These are phyloP conservation scores for Calvatia gigantea DNA, from an alignment of 768 basidiomycete genomes.

Conservation along the genomic window DNA sequence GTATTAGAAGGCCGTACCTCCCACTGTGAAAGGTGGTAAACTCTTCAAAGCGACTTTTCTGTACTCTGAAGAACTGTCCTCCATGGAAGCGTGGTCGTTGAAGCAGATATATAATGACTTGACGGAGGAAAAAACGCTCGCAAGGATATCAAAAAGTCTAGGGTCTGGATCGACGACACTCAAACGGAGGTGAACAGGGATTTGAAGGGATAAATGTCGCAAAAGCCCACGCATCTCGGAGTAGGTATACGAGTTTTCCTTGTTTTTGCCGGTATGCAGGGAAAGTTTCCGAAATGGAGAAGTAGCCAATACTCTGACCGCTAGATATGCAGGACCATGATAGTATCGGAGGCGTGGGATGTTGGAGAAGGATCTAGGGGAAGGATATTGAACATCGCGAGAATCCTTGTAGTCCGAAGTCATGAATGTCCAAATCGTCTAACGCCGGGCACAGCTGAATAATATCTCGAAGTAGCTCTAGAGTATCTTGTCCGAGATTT, in stretches of 20 bases:
- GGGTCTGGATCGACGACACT: constrained; percentile 6
- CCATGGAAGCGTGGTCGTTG: neutral
- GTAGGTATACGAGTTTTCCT: constrained; percentile 2
- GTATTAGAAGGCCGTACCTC: constrained; percentile 1
- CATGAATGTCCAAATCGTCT: constrained; percentile 1
- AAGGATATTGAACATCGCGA: constrained; percentile 7
- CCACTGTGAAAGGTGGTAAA: neutral
- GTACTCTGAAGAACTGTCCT: neutral
- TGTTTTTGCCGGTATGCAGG: constrained; percentile 7
- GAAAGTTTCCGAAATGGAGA: constrained; percentile 1
- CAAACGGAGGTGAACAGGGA: neutral
- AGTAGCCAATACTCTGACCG: neutral
- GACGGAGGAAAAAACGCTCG: neutral
- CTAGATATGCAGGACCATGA: constrained; percentile 5
- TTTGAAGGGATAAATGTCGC: neutral
- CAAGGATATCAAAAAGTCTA: neutral
- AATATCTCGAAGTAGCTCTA: constrained; percentile 4
- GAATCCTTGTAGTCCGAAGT: constrained; percentile 7
- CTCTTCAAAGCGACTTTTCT: neutral
- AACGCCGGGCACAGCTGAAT: constrained; percentile 7
- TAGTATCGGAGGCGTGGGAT: constrained; percentile 1
- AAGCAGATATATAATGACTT: constrained; percentile 6
- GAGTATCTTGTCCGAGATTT: constrained; percentile 1
- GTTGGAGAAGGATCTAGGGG: constrained; percentile 2
- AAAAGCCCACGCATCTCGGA: constrained; percentile 1